A percentile compares a stretch with the other conserved stretches of the same genome.
Conservation (phyloP, 2,329 filamentous ascomycete species). For the Grosmannia huntii region DNA sequence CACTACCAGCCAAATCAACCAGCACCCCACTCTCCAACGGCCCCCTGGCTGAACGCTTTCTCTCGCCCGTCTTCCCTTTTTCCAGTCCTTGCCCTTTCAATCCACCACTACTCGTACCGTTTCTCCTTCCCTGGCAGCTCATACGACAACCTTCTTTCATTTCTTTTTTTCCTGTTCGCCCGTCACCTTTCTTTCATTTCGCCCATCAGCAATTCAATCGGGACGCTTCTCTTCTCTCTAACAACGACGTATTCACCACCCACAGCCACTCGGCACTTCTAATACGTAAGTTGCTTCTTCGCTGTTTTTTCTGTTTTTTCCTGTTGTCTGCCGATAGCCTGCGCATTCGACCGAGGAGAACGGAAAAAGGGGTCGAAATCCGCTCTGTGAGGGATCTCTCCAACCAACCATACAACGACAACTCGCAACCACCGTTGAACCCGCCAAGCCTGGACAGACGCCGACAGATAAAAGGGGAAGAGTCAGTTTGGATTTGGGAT, state of each 20-base stretch:
- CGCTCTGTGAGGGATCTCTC: background rate
- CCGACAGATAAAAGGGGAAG: background rate
- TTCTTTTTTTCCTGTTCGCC: constrained; percentile 4
- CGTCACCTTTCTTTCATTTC: constrained; percentile 1
- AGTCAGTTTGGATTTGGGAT: background rate
- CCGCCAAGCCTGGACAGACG: background rate
- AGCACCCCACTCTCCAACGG: background rate
- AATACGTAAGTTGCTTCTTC: background rate
- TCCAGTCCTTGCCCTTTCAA: constrained; percentile 9
- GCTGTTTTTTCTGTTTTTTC: background rate
- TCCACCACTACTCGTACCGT: constrained; percentile 1
- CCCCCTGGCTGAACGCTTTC: background rate
- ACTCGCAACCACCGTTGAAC: background rate
- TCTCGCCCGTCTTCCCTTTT: constrained; percentile 2
- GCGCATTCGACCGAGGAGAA: background rate
- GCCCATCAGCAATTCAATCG: background rate
- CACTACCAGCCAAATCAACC: background rate
- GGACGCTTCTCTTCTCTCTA: background rate
- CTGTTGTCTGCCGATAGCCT: background rate
- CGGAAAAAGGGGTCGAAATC: background rate
- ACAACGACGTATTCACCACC: background rate
- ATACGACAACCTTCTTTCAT: background rate
- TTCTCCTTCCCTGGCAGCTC: background rate
- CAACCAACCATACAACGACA: background rate
- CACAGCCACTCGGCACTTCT: background rate